Evolutionary conservation across 306 rosid species (phyloP), one percentile per base, ranked within the genome.

Genomic region (Sindora glabra): DNA sequence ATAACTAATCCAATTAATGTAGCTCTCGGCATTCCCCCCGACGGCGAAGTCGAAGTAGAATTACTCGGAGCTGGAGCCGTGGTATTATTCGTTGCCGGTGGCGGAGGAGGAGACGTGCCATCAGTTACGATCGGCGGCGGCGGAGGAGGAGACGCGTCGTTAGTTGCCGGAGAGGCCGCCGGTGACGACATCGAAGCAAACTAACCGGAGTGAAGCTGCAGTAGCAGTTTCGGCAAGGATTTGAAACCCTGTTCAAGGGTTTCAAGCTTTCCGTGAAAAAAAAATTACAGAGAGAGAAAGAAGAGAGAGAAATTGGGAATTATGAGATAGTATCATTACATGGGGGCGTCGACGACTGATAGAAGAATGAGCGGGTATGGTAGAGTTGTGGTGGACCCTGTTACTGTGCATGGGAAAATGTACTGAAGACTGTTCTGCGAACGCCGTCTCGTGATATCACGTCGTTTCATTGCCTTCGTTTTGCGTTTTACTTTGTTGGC

Each of bases 1-100:
- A 64, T 26, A 25, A 64, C 18, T 46, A 64, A 15, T 45, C 64
- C 75, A 8, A 33, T 57, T 19, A 42, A 4, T 25, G 58, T 4
- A 5, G 12, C 65, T 39, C 12, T 19, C 15, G 54, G 44, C 67
- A 56, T 8, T 0, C 16, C 13, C 21, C 36, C 51, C 1, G 9
- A 8, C 16, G 42, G 33, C 32, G 45, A 54, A 2, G 42, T 9
- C 17, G 10, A 0, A 16, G 26, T 14, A 15, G 58, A 18, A 38
- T 3, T 0, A 0, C 40, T 55, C 22, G 72, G 16, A 11, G 57
- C 6, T 5, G 0, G 10, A n/a, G n/a, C n/a, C 5, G 8, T 0
- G 1, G 22, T 1, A 30, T 14, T 3, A 6, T 23, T 32, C 0
- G 51, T 46, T 46, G 5, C 8, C 8, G 57, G 29, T 2, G 25